A percentile compares a stretch with the other conserved stretches of the same genome.
phyloP scores from a whole-genome alignment of 345 rosid species.

The Hevea brasiliensis region DNA sequence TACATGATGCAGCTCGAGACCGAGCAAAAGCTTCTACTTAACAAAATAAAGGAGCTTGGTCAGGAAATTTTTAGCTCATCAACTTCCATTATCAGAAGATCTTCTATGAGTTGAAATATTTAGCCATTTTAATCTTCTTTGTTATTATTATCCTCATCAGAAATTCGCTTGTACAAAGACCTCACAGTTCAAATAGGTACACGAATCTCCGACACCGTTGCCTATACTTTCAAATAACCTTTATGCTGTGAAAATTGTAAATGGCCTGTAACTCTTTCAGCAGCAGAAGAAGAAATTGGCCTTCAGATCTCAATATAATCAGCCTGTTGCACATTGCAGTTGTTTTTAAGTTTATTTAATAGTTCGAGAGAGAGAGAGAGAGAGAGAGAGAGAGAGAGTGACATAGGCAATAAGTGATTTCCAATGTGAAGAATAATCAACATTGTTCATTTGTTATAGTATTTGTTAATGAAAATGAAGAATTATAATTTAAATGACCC shows the following conservation, averaged over 20 bases:
- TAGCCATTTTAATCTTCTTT: neutral
- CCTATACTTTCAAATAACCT: neutral
- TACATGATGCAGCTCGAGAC: slow-evolving; percentile 80
- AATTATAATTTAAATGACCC: no score
- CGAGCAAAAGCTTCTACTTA: slow-evolving; percentile 73
- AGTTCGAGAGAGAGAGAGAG: no score
- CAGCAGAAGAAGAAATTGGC: neutral
- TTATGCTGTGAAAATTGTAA: neutral
- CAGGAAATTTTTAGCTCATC: slow-evolving; percentile 67
- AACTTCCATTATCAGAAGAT: slow-evolving; percentile 43
- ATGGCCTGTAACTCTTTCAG: neutral
- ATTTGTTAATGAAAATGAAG: neutral
- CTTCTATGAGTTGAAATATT: slow-evolving; percentile 35
- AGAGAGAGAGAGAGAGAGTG: neutral
- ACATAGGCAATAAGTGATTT: no score
- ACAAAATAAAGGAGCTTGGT: slow-evolving; percentile 91
- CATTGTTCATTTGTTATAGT: neutral
- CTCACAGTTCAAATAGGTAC: neutral
- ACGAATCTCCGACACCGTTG: neutral
- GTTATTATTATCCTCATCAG: neutral
- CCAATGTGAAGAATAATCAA: no score
- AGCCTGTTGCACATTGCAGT: no score
- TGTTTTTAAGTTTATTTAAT: no score
- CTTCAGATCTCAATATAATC: neutral
- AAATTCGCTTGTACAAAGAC: neutral